Conservation (phyloP, 768 basidiomycete species). For the Podaxis sp. region DNA sequence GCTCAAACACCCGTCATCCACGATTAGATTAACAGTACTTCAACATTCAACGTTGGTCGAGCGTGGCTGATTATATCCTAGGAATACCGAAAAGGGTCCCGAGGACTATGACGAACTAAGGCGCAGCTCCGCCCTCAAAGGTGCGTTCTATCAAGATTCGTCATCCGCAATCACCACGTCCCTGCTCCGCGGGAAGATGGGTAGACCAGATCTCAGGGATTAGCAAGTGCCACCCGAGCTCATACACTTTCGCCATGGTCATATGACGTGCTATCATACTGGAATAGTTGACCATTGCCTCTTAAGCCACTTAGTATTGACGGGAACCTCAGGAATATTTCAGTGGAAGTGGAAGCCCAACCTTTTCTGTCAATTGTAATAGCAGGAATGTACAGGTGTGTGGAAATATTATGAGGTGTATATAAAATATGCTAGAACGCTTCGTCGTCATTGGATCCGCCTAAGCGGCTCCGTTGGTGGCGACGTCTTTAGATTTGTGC, state of each 20-base stretch:
- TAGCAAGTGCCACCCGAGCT: background rate
- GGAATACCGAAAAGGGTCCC: conserved; percentile 12
- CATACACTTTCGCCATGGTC: background rate
- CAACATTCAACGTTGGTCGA: background rate
- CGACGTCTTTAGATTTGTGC: background rate
- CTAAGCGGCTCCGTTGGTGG: background rate
- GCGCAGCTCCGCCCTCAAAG: conserved; percentile 2
- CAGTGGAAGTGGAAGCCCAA: background rate
- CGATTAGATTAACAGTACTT: background rate
- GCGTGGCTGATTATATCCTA: conserved; percentile 3
- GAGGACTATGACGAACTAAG: conserved; percentile 9
- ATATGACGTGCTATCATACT: background rate
- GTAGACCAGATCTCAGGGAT: conserved; percentile 2
- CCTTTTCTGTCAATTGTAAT: background rate
- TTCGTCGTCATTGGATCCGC: background rate
- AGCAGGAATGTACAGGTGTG: background rate
- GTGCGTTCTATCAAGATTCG: conserved; percentile 8
- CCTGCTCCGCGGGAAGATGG: conserved; percentile 14
- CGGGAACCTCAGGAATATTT: background rate
- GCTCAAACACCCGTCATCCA: background rate
- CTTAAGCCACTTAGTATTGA: background rate
- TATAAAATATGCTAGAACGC: background rate
- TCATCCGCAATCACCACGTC: conserved; percentile 11
- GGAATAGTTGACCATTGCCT: background rate
- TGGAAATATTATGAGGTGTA: background rate